Conservation (phyloP, 2,329 filamentous ascomycete species). For the Colletotrichum costaricense region DNA sequence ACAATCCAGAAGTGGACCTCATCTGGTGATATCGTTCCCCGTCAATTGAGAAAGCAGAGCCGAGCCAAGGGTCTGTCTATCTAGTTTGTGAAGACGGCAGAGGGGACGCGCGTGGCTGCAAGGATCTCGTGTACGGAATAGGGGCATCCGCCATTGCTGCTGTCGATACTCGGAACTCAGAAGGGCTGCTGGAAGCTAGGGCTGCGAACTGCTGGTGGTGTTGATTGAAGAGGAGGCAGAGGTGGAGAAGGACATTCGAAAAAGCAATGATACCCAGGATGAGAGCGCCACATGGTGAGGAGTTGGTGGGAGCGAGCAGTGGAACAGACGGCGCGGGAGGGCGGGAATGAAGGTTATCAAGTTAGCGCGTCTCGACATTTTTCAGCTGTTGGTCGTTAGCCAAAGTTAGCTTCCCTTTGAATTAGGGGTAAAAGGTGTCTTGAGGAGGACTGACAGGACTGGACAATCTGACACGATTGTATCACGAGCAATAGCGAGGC, state of each 20-base stretch:
- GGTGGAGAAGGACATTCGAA: neutral
- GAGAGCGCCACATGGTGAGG: neutral
- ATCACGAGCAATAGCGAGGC: neutral
- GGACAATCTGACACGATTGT: neutral
- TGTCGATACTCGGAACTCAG: neutral
- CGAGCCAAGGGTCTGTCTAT: neutral
- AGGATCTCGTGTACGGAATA: neutral
- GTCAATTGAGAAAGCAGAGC: neutral
- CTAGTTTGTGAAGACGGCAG: neutral
- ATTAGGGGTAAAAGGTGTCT: neutral
- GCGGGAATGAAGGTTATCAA: neutral
- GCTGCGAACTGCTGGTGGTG: neutral
- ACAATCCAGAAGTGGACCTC: neutral
- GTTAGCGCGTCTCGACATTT: neutral
- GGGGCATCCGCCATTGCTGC: neutral
- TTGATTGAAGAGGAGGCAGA: neutral
- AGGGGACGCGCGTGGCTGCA: neutral
- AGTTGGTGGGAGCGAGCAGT: no score
- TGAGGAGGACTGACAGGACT: neutral
- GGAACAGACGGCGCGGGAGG: neutral
- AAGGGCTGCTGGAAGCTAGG: no score
- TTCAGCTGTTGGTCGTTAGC: neutral
- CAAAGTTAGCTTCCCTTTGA: neutral
- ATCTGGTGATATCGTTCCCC: neutral
- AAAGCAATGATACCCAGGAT: slow-evolving; percentile 5